These are phyloP conservation scores for Xylogone sp. DNA, from an alignment of 2,329 filamentous ascomycete genomes.

Conservation along the genomic window DNA sequence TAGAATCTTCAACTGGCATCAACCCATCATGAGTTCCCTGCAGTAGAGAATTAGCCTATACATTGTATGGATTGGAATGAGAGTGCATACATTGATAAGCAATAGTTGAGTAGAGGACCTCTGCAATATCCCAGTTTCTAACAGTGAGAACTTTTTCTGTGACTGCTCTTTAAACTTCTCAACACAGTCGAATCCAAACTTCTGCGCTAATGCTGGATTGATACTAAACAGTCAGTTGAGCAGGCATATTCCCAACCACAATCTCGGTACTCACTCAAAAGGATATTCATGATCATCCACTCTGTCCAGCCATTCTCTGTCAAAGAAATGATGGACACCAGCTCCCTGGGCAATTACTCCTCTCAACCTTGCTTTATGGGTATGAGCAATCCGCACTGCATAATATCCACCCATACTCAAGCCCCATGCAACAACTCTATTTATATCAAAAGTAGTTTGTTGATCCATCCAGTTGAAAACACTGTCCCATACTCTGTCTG, in stretches of 20 bases:
- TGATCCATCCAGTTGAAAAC: slow-evolving; percentile 56
- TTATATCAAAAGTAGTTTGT: slow-evolving; percentile 51
- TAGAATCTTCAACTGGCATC: slow-evolving; percentile 65
- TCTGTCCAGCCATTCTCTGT: slow-evolving; percentile 53
- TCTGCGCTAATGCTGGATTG: slow-evolving; percentile 52
- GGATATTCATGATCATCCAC: slow-evolving; percentile 66
- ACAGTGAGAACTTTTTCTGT: slow-evolving; percentile 58
- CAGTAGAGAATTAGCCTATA: background rate
- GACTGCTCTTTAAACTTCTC: slow-evolving; percentile 52
- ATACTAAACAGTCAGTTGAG: slow-evolving; percentile 34
- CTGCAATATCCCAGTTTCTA: slow-evolving; percentile 55
- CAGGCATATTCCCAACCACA: background rate
- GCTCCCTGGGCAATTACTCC: slow-evolving; percentile 61
- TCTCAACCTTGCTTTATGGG: slow-evolving; percentile 50
- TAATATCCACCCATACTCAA: slow-evolving; percentile 66
- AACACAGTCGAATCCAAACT: slow-evolving; percentile 56
- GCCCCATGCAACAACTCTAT: slow-evolving; percentile 58
- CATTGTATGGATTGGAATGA: background rate
- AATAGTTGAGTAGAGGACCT: slow-evolving; percentile 53
- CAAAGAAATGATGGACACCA: slow-evolving; percentile 59
- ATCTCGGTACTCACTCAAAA: slow-evolving; percentile 39
- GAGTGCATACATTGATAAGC: slow-evolving; percentile 51
- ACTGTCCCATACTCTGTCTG: slow-evolving; percentile 60
- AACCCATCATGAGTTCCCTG: slow-evolving; percentile 60
- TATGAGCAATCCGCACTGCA: slow-evolving; percentile 63